Evolutionary conservation across 2,329 filamentous ascomycete species (phyloP).

Genomic region (Phaeosphaeriaceae sp.): DNA sequence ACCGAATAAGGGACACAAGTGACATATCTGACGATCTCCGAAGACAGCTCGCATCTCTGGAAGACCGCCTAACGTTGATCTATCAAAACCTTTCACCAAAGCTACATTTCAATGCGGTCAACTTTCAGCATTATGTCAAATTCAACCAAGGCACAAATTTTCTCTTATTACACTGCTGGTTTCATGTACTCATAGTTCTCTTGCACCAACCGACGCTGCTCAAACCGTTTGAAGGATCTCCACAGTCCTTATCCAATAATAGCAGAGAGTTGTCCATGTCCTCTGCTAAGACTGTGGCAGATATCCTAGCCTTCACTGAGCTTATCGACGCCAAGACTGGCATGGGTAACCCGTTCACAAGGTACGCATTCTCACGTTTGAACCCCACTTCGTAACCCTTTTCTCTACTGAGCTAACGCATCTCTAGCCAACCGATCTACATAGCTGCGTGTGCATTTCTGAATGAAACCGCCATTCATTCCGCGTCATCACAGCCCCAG

Average conservation of each 20-base stretch:
- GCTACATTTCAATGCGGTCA: constrained; percentile 82
- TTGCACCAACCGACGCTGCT: constrained; percentile 83
- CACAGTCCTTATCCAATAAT: constrained; percentile 77
- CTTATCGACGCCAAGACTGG: constrained; percentile 85
- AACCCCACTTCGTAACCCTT: too few relatives aligned
- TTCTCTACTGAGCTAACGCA: too few relatives aligned
- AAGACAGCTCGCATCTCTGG: constrained; percentile 75
- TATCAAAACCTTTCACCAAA: constrained; percentile 77
- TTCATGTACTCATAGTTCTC: constrained; percentile 83
- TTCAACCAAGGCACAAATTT: constrained; percentile 85
- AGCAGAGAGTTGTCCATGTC: constrained; percentile 85
- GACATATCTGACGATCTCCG: constrained; percentile 79
- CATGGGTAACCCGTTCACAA: constrained; percentile 84
- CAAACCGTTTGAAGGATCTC: constrained; percentile 73
- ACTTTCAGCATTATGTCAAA: constrained; percentile 85
- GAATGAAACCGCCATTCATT: constrained; percentile 77
- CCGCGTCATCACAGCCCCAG: constrained; percentile 66
- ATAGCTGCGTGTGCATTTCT: constrained; percentile 89
- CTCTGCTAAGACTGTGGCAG: constrained; percentile 88
- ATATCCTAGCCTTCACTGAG: constrained; percentile 86
- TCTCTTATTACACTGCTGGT: constrained; percentile 86
- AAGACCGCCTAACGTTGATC: constrained; percentile 75
- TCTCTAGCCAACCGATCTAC: constrained; percentile 90
- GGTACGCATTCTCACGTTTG: constrained; percentile 27
- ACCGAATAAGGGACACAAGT: constrained; percentile 75